Evolutionary conservation across 805 yeast genomes (phyloP).

Genomic region (Candida vartiovaarae): DNA sequence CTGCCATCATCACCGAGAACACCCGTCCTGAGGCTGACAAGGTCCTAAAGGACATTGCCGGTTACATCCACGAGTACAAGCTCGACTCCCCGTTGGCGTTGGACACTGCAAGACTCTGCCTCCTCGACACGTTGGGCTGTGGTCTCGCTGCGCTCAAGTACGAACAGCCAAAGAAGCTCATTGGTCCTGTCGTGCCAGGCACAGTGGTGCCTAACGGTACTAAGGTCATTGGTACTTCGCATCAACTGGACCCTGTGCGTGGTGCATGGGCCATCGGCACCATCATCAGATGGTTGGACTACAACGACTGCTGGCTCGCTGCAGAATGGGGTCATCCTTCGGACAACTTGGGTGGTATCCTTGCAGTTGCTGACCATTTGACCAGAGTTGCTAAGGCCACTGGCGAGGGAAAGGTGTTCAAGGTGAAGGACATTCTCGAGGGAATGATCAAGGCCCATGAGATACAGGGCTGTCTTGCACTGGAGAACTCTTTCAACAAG

Average conservation of each 20-base stretch:
- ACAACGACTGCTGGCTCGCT: slow-evolving; percentile 60
- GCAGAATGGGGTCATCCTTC: slow-evolving; percentile 70
- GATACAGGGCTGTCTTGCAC: slow-evolving; percentile 51
- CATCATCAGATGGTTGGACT: slow-evolving; percentile 53
- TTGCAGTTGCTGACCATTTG: slow-evolving; percentile 51
- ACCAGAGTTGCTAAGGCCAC: slow-evolving; percentile 38
- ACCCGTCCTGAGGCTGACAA: slow-evolving; percentile 45
- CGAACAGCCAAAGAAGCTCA: slow-evolving; percentile 38
- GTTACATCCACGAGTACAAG: slow-evolving; percentile 40
- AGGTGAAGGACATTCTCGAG: slow-evolving; percentile 43
- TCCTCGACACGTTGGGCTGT: slow-evolving; percentile 53
- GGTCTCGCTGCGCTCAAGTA: slow-evolving; percentile 53
- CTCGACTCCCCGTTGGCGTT: slow-evolving; percentile 40
- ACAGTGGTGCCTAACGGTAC: slow-evolving; percentile 49
- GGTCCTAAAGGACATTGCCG: slow-evolving; percentile 42
- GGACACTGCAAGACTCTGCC: slow-evolving; percentile 49
- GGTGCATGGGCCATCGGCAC: slow-evolving; percentile 56
- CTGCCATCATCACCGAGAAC: slow-evolving; percentile 34
- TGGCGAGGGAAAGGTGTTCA: slow-evolving; percentile 33
- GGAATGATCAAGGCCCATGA: slow-evolving; percentile 60
- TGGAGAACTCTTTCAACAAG: slow-evolving; percentile 52
- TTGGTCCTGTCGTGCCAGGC: slow-evolving; percentile 54
- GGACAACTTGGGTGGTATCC: slow-evolving; percentile 52
- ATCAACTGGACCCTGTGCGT: slow-evolving; percentile 46
- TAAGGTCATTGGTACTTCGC: slow-evolving; percentile 45